phyloP scores from a whole-genome alignment of 148 eudicot genomes.

The Tetragonia tetragonoides region DNA sequence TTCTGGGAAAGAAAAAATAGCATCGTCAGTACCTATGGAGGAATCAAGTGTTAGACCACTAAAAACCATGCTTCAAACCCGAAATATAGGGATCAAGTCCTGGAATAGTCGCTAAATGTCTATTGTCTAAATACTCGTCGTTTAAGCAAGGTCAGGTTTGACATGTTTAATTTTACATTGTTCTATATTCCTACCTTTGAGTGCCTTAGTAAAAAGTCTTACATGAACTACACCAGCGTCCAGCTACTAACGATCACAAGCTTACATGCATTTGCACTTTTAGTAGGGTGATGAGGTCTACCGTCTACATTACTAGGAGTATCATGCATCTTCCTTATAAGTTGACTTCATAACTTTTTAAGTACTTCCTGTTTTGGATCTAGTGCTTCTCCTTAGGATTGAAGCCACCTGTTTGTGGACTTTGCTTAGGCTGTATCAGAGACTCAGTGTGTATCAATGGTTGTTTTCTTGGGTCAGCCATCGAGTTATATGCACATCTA shows the following conservation, averaged over 20 bases:
- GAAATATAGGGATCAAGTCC: too few relatives aligned
- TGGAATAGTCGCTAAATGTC: too few relatives aligned
- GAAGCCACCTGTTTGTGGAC: constrained; percentile 7
- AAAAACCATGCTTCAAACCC: too few relatives aligned
- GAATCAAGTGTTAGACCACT: too few relatives aligned
- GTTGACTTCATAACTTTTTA: neutral
- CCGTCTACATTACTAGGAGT: neutral
- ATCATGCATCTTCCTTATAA: neutral
- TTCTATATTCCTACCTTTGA: neutral
- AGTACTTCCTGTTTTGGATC: neutral
- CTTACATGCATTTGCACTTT: neutral
- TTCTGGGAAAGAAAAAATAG: too few relatives aligned
- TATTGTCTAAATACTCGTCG: too few relatives aligned
- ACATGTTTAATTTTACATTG: too few relatives aligned
- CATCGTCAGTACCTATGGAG: too few relatives aligned
- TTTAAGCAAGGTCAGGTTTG: too few relatives aligned
- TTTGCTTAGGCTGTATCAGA: neutral
- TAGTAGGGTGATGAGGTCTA: constrained; percentile 11
- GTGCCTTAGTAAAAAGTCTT: neutral
- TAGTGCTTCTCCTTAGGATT: neutral
- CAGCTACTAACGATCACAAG: neutral
- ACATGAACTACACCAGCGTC: neutral
- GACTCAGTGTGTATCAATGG: too few relatives aligned
- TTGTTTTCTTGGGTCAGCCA: too few relatives aligned
- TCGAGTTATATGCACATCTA: neutral